A percentile compares a stretch with the other conserved stretches of the same genome.
These are phyloP conservation scores for Naganishia albida DNA, from an alignment of 1,284 basidiomycete genomes.

Conservation along the genomic window DNA sequence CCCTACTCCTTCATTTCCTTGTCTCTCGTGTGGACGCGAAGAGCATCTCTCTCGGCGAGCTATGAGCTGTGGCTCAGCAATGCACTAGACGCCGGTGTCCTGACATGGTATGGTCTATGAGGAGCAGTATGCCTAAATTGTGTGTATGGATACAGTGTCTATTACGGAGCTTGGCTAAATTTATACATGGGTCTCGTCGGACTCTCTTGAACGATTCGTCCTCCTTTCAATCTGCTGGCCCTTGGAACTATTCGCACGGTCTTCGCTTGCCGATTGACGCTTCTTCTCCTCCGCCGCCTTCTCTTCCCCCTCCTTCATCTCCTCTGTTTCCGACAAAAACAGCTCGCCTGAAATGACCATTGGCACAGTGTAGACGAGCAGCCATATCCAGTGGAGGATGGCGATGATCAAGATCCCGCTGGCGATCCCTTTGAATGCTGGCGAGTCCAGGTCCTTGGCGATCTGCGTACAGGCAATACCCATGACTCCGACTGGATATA, in stretches of 20 bases:
- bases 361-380: slow-evolving; percentile 34
- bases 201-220: slow-evolving; percentile 5
- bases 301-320: slow-evolving; percentile 24
- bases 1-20: too few relatives aligned
- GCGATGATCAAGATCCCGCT: slow-evolving; percentile 30
- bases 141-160: background rate
- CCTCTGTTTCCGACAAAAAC: slow-evolving; percentile 32
- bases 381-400: slow-evolving; percentile 36
- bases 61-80: too few relatives aligned
- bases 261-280: background rate
- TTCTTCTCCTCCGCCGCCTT: slow-evolving; percentile 21
- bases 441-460: slow-evolving; percentile 35
- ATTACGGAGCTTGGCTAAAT: background rate
- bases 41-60: too few relatives aligned
- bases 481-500: slow-evolving; percentile 35
- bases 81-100: too few relatives aligned
- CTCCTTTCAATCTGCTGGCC: background rate
- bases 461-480: slow-evolving; percentile 35
- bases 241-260: background rate
- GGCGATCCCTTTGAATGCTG: slow-evolving; percentile 35
- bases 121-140: too few relatives aligned
- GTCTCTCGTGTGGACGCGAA: too few relatives aligned
- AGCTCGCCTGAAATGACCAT: slow-evolving; percentile 35
- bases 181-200: slow-evolving; percentile 20
- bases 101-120: too few relatives aligned